Evolutionary conservation across 345 rosid genomes (phyloP).

Genomic region (Eucalyptus pumila): DNA sequence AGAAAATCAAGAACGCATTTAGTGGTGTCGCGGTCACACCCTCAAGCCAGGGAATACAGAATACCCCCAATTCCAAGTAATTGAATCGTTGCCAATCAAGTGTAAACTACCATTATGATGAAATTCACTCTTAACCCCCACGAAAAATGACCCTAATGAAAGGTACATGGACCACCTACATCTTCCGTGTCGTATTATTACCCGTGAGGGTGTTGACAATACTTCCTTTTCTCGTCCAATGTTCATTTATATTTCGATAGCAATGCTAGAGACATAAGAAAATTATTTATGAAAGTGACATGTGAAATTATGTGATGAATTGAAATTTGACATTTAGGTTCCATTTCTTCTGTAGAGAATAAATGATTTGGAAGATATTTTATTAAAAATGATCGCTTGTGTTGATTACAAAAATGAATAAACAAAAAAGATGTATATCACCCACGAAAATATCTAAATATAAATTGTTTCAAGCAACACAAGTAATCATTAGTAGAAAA

Average conservation of each 20-base stretch:
- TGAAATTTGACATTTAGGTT: background rate
- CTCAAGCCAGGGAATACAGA: background rate
- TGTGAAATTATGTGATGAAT: background rate
- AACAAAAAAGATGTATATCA: background rate
- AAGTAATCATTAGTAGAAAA: background rate
- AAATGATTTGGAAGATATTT: background rate
- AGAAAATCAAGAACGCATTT: background rate
- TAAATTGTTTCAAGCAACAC: background rate
- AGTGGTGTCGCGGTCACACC: background rate
- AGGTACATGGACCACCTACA: background rate
- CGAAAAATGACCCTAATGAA: background rate
- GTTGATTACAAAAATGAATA: fast-evolving
- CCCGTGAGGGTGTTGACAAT: background rate
- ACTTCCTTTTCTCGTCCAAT: background rate
- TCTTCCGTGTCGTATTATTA: background rate
- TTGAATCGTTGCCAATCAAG: background rate
- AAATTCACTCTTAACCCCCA: background rate
- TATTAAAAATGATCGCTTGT: too few relatives aligned
- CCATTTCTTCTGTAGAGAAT: fast-evolving
- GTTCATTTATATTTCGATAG: background rate
- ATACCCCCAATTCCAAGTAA: background rate
- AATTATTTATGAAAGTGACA: background rate
- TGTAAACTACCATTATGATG: background rate
- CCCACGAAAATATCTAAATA: background rate
- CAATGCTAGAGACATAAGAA: background rate